Conservation (phyloP, 345 rosid species). For the Stellera chamaejasme region DNA sequence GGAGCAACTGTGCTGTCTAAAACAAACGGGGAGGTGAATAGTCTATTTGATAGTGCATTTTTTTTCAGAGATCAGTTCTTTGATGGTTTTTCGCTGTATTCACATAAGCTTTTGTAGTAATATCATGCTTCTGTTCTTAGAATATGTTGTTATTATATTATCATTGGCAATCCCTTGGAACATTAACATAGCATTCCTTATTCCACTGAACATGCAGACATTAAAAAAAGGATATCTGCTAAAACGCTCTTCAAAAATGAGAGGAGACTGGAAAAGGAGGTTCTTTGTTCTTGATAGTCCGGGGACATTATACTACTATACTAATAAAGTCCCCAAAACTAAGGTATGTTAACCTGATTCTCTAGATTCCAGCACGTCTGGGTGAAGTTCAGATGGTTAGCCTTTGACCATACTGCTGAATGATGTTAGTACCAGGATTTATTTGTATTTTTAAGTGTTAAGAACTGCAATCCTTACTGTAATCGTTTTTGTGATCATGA, state of each 20-base stretch:
- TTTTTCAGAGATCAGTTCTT: not conserved
- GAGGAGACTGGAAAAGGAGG: slow-evolving; percentile 83
- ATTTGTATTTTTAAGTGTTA: not conserved
- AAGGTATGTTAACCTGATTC: slow-evolving; percentile 32
- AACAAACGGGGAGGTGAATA: slow-evolving; percentile 57
- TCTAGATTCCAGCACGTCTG: not conserved
- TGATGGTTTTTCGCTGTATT: not conserved
- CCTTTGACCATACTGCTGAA: not conserved
- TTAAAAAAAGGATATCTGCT: slow-evolving; percentile 78
- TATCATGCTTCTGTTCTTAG: not conserved
- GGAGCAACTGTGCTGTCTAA: slow-evolving; percentile 48
- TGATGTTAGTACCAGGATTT: not conserved
- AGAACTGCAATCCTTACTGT: too few relatives aligned
- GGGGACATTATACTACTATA: slow-evolving; percentile 69
- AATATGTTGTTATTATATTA: slow-evolving; percentile 3
- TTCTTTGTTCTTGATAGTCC: slow-evolving; percentile 81
- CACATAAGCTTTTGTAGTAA: not conserved
- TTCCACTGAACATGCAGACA: slow-evolving; percentile 37
- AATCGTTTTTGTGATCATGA: too few relatives aligned
- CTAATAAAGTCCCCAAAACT: slow-evolving; percentile 48
- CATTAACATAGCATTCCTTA: slow-evolving; percentile 6
- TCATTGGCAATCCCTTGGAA: slow-evolving; percentile 1
- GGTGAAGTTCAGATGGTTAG: too few relatives aligned
- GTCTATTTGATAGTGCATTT: not conserved
- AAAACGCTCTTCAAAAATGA: slow-evolving; percentile 60